Percentiles rank a stretch among this genome's conserved stretches.
Evolutionary conservation across 2,329 filamentous ascomycete species (phyloP).

Genomic region (Penicillium sp.): DNA sequence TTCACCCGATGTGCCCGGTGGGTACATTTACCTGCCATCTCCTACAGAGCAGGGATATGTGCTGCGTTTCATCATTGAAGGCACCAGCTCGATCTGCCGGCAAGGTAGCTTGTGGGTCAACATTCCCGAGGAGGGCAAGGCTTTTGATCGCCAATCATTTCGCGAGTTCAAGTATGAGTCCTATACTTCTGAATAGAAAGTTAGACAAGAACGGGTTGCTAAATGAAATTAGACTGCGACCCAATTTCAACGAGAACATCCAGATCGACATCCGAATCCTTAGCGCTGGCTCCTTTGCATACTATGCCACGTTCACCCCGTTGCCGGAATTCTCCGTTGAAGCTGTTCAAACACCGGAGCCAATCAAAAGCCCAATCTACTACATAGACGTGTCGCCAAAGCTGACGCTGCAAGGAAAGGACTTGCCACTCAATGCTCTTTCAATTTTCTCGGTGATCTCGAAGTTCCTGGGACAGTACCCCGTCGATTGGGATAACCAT

Average conservation of each 20-base stretch:
- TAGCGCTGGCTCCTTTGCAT: constrained; percentile 83
- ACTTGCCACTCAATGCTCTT: constrained; percentile 79
- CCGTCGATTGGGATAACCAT: constrained; percentile 85
- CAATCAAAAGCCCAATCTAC: constrained; percentile 71
- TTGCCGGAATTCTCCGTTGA: constrained; percentile 72
- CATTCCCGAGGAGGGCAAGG: constrained; percentile 72
- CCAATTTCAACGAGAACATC: constrained; percentile 89
- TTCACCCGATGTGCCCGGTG: constrained; percentile 81
- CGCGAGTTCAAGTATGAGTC: constrained; percentile 78
- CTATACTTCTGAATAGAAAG: background rate
- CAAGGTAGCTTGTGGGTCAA: constrained; percentile 97
- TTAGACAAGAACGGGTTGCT: constrained; percentile 16
- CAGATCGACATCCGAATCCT: constrained; percentile 86
- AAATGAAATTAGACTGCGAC: constrained; percentile 60
- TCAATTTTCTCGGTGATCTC: constrained; percentile 93
- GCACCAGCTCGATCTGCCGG: constrained; percentile 91
- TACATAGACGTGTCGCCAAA: constrained; percentile 92
- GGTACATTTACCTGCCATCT: constrained; percentile 88
- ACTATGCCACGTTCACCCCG: constrained; percentile 88
- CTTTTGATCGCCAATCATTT: constrained; percentile 77
- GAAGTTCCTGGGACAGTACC: constrained; percentile 96
- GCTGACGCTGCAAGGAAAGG: constrained; percentile 69
- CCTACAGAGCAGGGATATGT: constrained; percentile 70
- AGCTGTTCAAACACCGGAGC: constrained; percentile 50
- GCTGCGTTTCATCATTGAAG: constrained; percentile 87